Conservation (phyloP, 2,329 filamentous ascomycete species). For the Mariannaea elegans region DNA sequence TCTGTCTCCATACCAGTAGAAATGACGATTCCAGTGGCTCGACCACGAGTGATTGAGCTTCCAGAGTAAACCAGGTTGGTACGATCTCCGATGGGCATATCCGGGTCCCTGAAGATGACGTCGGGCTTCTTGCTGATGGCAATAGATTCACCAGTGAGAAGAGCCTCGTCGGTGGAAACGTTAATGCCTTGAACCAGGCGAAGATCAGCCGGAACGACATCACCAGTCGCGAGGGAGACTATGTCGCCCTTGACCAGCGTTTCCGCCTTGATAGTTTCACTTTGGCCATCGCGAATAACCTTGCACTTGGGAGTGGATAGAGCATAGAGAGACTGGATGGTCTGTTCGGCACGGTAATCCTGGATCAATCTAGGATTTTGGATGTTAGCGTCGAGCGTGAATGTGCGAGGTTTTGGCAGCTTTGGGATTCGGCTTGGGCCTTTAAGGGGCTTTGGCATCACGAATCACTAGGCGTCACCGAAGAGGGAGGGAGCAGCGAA, state of each 20-base stretch:
- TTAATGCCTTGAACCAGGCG: conserved; percentile 74
- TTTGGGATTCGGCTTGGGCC: conserved; percentile 41
- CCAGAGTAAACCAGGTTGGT: conserved; percentile 77
- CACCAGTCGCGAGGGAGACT: conserved; percentile 68
- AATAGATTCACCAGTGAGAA: conserved; percentile 77
- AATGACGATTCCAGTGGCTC: conserved; percentile 73
- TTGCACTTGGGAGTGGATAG: conserved; percentile 68
- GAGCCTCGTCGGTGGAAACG: conserved; percentile 77
- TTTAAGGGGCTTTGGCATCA: conserved; percentile 35
- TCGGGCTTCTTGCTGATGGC: conserved; percentile 73
- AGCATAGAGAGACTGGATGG: conserved; percentile 67
- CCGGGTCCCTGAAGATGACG: conserved; percentile 58
- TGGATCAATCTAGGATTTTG: conserved; percentile 59
- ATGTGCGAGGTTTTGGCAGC: conserved; percentile 33
- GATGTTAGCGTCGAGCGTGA: conserved; percentile 39
- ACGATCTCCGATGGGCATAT: conserved; percentile 73
- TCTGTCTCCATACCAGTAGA: conserved; percentile 79
- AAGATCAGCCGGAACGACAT: conserved; percentile 76
- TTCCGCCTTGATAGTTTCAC: conserved; percentile 63
- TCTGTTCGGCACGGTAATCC: conserved; percentile 69
- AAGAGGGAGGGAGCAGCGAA: conserved; percentile 27
- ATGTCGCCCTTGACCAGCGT: conserved; percentile 73
- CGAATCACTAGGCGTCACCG: conserved; percentile 42
- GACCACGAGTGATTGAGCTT: conserved; percentile 76
- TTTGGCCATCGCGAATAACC: conserved; percentile 62